Evolutionary conservation across 2,329 filamentous ascomycete species (phyloP), one percentile per base, ranked within the genome.

Genomic region (Fusarium sp.): DNA sequence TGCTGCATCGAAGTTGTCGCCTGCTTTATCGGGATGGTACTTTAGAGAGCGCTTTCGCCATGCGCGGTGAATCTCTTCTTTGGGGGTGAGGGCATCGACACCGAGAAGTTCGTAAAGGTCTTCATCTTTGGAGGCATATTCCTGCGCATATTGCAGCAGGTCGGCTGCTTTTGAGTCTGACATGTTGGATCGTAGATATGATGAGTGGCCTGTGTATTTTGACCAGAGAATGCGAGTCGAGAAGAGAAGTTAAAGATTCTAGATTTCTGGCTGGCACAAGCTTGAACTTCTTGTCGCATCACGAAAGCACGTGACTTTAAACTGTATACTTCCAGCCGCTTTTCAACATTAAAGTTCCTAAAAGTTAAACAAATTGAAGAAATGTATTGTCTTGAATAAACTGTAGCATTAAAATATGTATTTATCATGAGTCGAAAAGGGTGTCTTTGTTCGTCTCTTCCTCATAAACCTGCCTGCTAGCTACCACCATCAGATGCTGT

Each of bases 1-100:
- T 59, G 91, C 90, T 47, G 93, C 86, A 72, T 96, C 93, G 74
- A 91, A 93, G 40, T 86, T 83, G 55, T 88, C 89, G 69, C 90
- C 88, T 58, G 94, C 90, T 82, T 98, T 97, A 85, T 98, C 95
- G 2, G 95, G 95, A 79, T 98, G 95, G 83, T 94, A 94, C 76
- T 93, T 94, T n/a, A 97, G 85, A 6, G 94, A 94, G 30, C 91
- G 90, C 75, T 93, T 92, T 63, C 94, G 89, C 85, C 95, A 98
- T 46, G 93, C 94, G 72, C 92, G 90, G 69, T 93, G 91, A 75
- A 97, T 91, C 67, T 94, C 91, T n/a, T 88, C 82, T 59, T 91
- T 90, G 22, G 86, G 82, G 1, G 91, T 88, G 20, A 90, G 86
- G 22, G 89, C 84, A 59, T 89, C 83, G 52, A 96, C 84, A 58